Evolutionary conservation across 2,329 filamentous ascomycete genomes (phyloP).

Genomic region (Hymenoscyphus albidus): DNA sequence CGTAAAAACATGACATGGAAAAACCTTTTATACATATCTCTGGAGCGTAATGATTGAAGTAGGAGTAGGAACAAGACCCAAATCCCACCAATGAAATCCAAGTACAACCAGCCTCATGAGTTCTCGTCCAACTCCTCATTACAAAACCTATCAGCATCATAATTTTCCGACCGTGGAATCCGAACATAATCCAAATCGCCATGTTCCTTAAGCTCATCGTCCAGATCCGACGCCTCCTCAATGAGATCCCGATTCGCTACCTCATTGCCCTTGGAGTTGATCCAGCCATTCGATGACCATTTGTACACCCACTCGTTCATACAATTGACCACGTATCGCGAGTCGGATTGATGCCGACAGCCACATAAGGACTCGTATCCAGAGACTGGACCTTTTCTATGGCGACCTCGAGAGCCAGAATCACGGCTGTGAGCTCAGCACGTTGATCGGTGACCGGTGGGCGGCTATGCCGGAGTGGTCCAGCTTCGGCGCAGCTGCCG

Average conservation of each 20-base stretch:
- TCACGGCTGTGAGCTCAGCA: conserved; percentile 38
- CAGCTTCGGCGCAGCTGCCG: no score
- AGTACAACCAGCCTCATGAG: neutral
- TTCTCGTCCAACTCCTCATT: conserved; percentile 33
- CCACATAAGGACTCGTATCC: conserved; percentile 10
- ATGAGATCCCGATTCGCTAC: conserved; percentile 40
- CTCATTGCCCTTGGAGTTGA: conserved; percentile 28
- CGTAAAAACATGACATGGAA: no score
- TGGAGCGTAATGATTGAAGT: no score
- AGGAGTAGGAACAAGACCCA: neutral
- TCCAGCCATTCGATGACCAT: conserved; percentile 37
- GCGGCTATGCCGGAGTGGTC: no score
- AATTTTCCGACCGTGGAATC: conserved; percentile 36
- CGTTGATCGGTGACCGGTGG: conserved; percentile 36
- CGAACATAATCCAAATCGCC: conserved; percentile 35
- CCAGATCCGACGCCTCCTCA: conserved; percentile 28
- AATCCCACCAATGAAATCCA: neutral
- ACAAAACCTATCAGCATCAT: conserved; percentile 33
- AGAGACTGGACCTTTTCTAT: conserved; percentile 33
- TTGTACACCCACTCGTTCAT: conserved; percentile 35
- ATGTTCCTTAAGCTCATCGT: conserved; percentile 26
- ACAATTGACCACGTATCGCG: conserved; percentile 36
- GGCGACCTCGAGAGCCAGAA: conserved; percentile 47
- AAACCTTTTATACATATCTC: no score
- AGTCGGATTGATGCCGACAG: conserved; percentile 38